These are phyloP conservation scores for Penicillium macrosclerotiorum DNA, from an alignment of 495 filamentous ascomycete species.

Conservation along the genomic window DNA sequence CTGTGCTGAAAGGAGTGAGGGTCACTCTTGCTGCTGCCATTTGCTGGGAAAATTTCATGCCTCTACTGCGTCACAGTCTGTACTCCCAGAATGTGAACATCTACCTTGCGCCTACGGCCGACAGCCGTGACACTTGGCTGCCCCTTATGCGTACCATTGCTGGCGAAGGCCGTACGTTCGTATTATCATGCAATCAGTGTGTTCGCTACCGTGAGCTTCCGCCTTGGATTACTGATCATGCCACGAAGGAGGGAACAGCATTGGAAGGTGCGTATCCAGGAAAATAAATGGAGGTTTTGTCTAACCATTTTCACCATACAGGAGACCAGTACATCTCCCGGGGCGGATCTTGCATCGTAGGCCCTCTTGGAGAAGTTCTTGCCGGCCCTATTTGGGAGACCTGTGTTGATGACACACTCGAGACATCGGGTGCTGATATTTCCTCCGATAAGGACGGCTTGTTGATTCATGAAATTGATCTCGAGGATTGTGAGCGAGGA, in stretches of 20 bases:
- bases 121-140: slow-evolving; percentile 80
- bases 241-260: slow-evolving; percentile 8
- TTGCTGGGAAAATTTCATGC: slow-evolving; percentile 99
- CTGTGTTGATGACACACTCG: slow-evolving; percentile 48
- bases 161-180: slow-evolving; percentile 77
- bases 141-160: slow-evolving; percentile 78
- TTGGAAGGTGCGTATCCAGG: slow-evolving; percentile 16
- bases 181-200: slow-evolving; percentile 87
- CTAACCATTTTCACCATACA: neutral
- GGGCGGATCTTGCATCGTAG: slow-evolving; percentile 81
- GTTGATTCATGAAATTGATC: slow-evolving; percentile 51
- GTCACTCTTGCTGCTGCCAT: slow-evolving; percentile 83
- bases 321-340: slow-evolving; percentile 29
- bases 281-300: neutral
- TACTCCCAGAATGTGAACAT: slow-evolving; percentile 92
- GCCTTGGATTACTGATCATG: slow-evolving; percentile 47
- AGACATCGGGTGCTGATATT: neutral
- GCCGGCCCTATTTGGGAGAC: slow-evolving; percentile 83
- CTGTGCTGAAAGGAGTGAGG: slow-evolving; percentile 72
- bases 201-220: slow-evolving; percentile 58
- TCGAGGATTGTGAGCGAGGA: slow-evolving; percentile 64
- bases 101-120: slow-evolving; percentile 90
- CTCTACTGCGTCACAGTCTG: slow-evolving; percentile 71
- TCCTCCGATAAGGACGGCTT: slow-evolving; percentile 29
- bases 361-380: slow-evolving; percentile 73